A percentile compares a stretch with the other conserved stretches of the same genome.
Conservation (phyloP, 176 grass and related monocot genomes). For the Zizania latifolia region DNA sequence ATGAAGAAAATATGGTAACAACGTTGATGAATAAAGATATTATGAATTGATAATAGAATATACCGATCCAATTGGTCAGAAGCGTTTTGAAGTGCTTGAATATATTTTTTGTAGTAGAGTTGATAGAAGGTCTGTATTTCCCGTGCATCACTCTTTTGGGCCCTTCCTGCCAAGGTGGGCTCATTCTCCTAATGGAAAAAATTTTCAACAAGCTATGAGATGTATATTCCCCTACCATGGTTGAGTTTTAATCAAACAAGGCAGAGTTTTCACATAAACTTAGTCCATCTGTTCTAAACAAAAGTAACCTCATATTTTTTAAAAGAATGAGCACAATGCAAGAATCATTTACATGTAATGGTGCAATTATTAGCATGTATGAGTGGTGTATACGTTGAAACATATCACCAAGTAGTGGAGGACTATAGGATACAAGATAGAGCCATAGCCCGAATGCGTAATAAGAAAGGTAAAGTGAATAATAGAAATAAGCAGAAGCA, state of each 20-base stretch:
- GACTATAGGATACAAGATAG: background rate
- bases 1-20: conserved; percentile 22
- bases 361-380: background rate
- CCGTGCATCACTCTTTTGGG: conserved; percentile 68
- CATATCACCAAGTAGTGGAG: background rate
- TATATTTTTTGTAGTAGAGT: conserved; percentile 82
- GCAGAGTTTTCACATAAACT: background rate
- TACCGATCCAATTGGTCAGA: conserved; percentile 82
- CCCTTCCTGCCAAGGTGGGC: conserved; percentile 70
- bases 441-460: background rate
- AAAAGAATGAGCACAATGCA: background rate
- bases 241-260: background rate
- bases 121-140: conserved; percentile 95
- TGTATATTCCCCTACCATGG: background rate
- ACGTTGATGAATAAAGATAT: conserved; percentile 12
- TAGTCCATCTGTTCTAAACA: background rate
- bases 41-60: conserved; percentile 13
- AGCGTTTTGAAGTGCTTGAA: conserved; percentile 76
- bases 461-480: background rate
- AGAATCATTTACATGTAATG: background rate
- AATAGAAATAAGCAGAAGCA: background rate
- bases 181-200: conserved; percentile 53
- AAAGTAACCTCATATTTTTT: background rate
- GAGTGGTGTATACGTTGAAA: background rate
- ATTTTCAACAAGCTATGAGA: background rate